Percentiles rank a stretch among this genome's conserved stretches.
Evolutionary conservation across 257 asterid species (phyloP).

Genomic region (Phtheirospermum japonicum): DNA sequence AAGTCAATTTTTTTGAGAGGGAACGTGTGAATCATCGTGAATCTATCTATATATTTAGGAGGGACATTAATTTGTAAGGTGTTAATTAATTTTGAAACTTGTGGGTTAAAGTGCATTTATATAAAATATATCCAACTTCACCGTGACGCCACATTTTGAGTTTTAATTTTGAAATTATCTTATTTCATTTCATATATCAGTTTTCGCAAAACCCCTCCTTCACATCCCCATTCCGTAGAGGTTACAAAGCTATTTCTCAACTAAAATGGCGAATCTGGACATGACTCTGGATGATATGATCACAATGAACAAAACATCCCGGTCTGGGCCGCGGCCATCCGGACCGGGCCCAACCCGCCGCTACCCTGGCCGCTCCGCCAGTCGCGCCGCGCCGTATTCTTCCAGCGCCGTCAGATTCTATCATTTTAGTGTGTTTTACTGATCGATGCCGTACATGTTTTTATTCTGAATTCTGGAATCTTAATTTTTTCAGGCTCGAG

Average conservation of each 20-base stretch:
- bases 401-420: constrained; percentile 23
- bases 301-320: constrained; percentile 28
- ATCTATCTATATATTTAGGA: no score
- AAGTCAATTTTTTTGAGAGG: no score
- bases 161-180: background rate
- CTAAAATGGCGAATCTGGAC: constrained; percentile 40
- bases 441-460: background rate
- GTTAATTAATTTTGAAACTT: no score
- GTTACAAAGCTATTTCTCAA: background rate
- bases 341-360: constrained; percentile 27
- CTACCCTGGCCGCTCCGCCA: constrained; percentile 25
- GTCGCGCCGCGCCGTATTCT: constrained; percentile 32
- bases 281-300: constrained; percentile 44
- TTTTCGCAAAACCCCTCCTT: constrained; percentile 5
- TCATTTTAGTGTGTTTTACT: background rate
- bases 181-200: background rate
- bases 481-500: constrained; percentile 16
- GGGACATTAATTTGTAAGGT: no score
- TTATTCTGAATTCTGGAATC: background rate
- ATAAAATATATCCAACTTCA: no score
- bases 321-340: background rate
- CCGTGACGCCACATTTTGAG: no score
- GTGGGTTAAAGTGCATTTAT: no score
- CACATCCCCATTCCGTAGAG: background rate
- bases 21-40: no score